phyloP scores from a whole-genome alignment of 208 protist species.

The Leptomonas seymouri region DNA sequence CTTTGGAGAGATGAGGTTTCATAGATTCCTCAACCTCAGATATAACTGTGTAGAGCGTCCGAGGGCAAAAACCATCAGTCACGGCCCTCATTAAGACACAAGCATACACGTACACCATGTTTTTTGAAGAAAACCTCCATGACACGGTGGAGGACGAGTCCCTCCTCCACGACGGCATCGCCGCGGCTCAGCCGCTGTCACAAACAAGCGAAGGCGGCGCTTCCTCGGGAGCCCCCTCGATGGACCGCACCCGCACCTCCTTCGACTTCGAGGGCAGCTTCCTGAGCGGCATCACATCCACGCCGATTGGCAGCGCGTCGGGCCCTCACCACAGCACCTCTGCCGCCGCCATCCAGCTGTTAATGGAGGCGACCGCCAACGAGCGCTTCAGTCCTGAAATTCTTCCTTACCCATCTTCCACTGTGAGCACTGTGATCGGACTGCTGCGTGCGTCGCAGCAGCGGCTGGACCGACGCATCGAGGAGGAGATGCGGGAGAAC shows the following conservation, averaged over 20 bases:
- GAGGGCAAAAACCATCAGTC: no score
- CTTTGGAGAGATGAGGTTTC: no score
- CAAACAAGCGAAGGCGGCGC: constrained; percentile 25
- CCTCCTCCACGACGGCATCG: constrained; percentile 3
- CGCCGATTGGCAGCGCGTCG: not conserved
- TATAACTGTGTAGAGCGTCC: no score
- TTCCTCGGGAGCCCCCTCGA: constrained; percentile 28
- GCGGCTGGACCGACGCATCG: constrained; percentile 39
- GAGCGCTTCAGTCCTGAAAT: constrained; percentile 83
- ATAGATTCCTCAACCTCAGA: no score
- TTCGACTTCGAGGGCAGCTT: constrained; percentile 15
- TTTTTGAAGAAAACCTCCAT: constrained; percentile 73
- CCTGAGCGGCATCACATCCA: not conserved
- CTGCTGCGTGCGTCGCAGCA: constrained; percentile 50
- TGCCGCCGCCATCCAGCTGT: constrained; percentile 34
- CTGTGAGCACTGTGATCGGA: constrained; percentile 54
- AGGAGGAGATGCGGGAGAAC: constrained; percentile 52
- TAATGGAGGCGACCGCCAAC: constrained; percentile 78
- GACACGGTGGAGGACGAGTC: constrained; percentile 44
- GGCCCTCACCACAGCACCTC: not conserved
- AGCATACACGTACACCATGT: constrained; percentile 40
- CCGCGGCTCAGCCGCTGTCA: constrained; percentile 7
- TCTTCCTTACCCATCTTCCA: constrained; percentile 66
- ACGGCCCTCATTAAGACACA: no score
- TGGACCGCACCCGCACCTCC: not conserved